Base-by-base conservation (phyloP, 768 basidiomycete species). In the Pleurotus salmoneostramineus region DNA sequence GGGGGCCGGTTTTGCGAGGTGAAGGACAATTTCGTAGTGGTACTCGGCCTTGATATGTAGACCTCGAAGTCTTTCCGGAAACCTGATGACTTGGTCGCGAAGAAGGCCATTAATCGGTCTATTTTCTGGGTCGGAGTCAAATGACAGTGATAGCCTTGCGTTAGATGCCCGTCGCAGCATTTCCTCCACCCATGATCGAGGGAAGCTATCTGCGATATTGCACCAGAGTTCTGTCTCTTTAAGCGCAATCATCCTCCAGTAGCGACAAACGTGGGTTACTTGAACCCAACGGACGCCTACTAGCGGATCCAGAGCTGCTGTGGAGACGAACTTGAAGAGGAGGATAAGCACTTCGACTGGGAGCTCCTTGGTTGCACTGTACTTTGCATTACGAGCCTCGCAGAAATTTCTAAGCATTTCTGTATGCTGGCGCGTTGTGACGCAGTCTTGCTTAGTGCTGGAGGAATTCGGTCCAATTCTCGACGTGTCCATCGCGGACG, bases 161-260 rank as follows among this genome's bases (percentile, higher is more conserved):
- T 65, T 72, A 60, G 77, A 79, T 2, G 80, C 82, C n/a, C 80
- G 72, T 36, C 62, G 64, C 31, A 82, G 59, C 69, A 81, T 74
- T 61, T 76, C 77, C 55, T 72, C 68, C 12, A 69, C 72, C 73
- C 74, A 77, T 32, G 58, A 60, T 7, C 65, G 69, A 31, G 66
- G 69, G 8, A 61, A 63, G 35, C 17, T 5, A 5, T 6, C 7
- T 6, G n/a, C 11, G n/a, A 45, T 45, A 15, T 45, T n/a, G n/a
- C 32, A 5, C 50, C 50, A 51, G 2, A 51, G 33, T 17, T 31
- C 15, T 34, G 50, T 31, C 8, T 33, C 32, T 5, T 51, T 51
- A 31, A 51, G 50, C 5, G 50, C 50, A 36, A 51, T 35, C 3
- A 34, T 51, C 12, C 50, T 14, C 50, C 50, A 51, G 12, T 12